Evolutionary conservation across 805 yeast species (phyloP).

Genomic region (Starmerella etchellsii): DNA sequence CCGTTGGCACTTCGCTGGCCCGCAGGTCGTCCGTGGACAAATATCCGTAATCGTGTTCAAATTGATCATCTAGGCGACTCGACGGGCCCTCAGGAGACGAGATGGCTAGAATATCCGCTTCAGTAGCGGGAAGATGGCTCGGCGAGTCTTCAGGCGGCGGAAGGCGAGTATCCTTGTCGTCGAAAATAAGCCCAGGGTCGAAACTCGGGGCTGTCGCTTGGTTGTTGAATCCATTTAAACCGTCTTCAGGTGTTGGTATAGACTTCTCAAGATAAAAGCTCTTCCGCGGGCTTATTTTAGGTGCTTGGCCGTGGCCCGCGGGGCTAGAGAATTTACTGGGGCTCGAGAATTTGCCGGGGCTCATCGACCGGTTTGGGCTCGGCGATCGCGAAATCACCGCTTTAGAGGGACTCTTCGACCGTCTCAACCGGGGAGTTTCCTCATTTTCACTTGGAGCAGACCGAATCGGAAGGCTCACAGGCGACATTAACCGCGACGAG

Average conservation of each 20-base stretch:
- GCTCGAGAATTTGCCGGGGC: too few species aligned
- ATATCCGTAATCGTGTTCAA: neutral
- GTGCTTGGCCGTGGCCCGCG: too few species aligned
- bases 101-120: slow-evolving; percentile 6
- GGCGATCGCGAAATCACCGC: too few species aligned
- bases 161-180: slow-evolving; percentile 11
- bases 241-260: slow-evolving; percentile 2
- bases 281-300: neutral
- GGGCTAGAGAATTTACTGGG: too few species aligned
- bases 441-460: neutral
- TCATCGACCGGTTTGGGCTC: too few species aligned
- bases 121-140: neutral
- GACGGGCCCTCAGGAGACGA: slow-evolving; percentile 8
- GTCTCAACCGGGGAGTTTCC: too few species aligned
- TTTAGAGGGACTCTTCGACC: too few species aligned
- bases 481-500: slow-evolving; percentile 1
- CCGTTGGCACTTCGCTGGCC: neutral
- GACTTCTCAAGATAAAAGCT: slow-evolving; percentile 4
- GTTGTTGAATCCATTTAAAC: neutral
- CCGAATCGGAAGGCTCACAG: slow-evolving; percentile 11
- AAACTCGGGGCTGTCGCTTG: neutral
- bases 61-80: neutral
- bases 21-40: neutral
- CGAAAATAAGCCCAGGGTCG: slow-evolving; percentile 10
- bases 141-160: slow-evolving; percentile 14